Evolutionary conservation across 768 basidiomycete species (phyloP), one percentile per base, ranked within the genome.

Genomic region (Serendipita sp.): DNA sequence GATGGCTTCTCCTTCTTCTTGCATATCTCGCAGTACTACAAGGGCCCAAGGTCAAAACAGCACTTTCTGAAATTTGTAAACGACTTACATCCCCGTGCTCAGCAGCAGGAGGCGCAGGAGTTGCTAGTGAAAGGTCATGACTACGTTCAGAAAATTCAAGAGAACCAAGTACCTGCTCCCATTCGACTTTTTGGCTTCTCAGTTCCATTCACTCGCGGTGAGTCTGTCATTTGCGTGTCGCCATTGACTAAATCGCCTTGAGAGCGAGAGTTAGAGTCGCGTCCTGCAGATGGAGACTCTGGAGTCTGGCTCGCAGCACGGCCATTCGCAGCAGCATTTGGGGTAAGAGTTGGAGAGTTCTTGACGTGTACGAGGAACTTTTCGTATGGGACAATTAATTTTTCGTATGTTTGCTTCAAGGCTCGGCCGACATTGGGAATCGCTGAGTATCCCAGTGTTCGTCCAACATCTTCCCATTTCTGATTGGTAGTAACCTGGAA

Each of bases 381-480:
- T 71, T 98, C 95, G 70, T 92, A 99, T n/a, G 96, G 96, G 48
- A 92, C 81, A 69, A 99, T 89, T 71, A 99, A 89, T 64, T 88
- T 84, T 65, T 80, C 81, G 74, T 95, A 99, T 3, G 93, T 90
- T 70, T 83, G 86, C 77, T 90, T 91, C 73, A 98, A 83, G 71
- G 93, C 88, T 1, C 87, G 86, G 15, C 88, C 88, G 66, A 94
- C 80, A 60, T 89, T 88, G 38, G 86, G 86, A 45, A 88, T 83
- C 45, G 87, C 85, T 68, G 85, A 80, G 77, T 92, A 92, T 34
- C 93, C 91, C 65, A 96, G 77, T 44, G 83, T 78, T 58, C 86
- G 83, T 34, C 91, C 91, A 64, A 99, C 76, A 70, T 89, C 85
- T 3, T 85, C 83, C 96, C 96, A 99, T 70, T 87, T 86, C 75